Base-by-base conservation (phyloP, 345 rosid genomes). In the Noccaea bulbosa region DNA sequence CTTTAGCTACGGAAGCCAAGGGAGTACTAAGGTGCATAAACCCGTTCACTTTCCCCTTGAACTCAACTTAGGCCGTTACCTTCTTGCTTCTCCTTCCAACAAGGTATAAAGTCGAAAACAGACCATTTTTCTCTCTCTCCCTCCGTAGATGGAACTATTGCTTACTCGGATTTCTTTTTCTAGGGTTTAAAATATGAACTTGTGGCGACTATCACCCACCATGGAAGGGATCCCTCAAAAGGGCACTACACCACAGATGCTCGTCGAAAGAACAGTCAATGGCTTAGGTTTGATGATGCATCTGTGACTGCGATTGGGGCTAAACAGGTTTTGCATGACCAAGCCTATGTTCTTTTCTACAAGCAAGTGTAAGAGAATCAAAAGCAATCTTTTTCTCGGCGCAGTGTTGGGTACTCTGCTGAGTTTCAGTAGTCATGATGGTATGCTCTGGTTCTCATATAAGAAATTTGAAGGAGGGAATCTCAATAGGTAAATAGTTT, bases 161-260 rank as follows among this genome's bases (percentile, higher is more conserved):
- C 16, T 57, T 35, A 48, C 61, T 52, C 48, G 15, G 12, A 9
- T 55, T 72, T 20, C 17, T 65, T 68, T 40, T 39, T 76, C 10
- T 80, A 91, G 98, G 77, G 96, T 16, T 82, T 91, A 50, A 94
- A 79, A 66, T 91, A 94, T 65, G 92, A 91, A 77, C 99, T 94
- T 54, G 90, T 91, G 56, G 98, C 97, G 5, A 89, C 99, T 0
- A 60, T 94, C 40, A 91, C 97, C 24, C 99, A 94, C 82, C 98
- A 89, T 33, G 99, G 99, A 56, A 74, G 90, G 73, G 96, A 91
- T 43, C 93, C 96, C 4, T 91, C 96, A 0, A 91, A 88, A 82
- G 99, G 98, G 34, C 98, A 94, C 77, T 94, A 94, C 47, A 91
- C 97, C 2, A 83, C 99, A 1, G 99, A 94, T 79, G 90, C 87